Percentiles rank a stretch among this genome's conserved stretches.
phyloP scores from a whole-genome alignment of 1,284 basidiomycete species.

The Mycena sp. region DNA sequence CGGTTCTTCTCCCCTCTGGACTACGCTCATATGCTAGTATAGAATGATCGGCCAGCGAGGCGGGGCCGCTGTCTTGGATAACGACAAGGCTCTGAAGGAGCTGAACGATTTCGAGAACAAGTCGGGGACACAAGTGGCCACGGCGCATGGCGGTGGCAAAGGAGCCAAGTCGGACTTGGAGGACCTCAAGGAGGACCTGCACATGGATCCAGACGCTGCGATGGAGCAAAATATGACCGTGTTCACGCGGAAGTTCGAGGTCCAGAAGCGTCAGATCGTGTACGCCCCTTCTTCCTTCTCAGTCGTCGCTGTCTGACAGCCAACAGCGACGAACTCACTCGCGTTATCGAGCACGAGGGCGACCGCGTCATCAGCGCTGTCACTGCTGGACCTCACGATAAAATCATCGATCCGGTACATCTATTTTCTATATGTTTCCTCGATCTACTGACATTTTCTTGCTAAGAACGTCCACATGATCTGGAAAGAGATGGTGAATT shows the following conservation, averaged over 20 bases:
- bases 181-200: slow-evolving; percentile 15
- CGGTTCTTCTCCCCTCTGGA: background rate
- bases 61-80: slow-evolving; percentile 9
- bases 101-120: slow-evolving; percentile 25
- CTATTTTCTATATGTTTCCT: background rate
- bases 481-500: slow-evolving; percentile 14
- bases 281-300: background rate
- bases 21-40: background rate
- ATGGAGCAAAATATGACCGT: slow-evolving; percentile 16
- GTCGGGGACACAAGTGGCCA: background rate
- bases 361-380: slow-evolving; percentile 15
- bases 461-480: slow-evolving; percentile 1
- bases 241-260: slow-evolving; percentile 20
- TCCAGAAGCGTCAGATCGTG: slow-evolving; percentile 24
- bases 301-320: background rate
- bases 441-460: background rate
- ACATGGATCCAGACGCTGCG: slow-evolving; percentile 1
- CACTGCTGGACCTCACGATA: slow-evolving; percentile 20
- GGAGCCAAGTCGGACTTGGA: background rate
- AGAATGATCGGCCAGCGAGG: slow-evolving; percentile 20
- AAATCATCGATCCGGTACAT: slow-evolving; percentile 16
- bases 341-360: slow-evolving; percentile 14
- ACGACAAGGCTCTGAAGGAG: slow-evolving; percentile 27
- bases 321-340: slow-evolving; percentile 16
- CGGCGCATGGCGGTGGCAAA: background rate